Evolutionary conservation across 176 grass and related monocot genomes (phyloP).

Genomic region (Cocos nucifera): DNA sequence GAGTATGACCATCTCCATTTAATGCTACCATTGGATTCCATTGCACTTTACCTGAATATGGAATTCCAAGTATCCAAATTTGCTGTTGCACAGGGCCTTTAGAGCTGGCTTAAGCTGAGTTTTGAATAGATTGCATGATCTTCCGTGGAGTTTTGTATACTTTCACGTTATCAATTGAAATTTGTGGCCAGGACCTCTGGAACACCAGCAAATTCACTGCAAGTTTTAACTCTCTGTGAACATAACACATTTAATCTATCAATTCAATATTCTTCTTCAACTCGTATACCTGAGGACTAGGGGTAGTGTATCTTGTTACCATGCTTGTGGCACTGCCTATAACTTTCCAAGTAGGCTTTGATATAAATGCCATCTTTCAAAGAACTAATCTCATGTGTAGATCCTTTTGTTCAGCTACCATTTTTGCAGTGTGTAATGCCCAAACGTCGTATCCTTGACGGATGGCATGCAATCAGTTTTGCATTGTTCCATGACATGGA

Average conservation of each 20-base stretch:
- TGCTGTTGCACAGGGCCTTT: slow-evolving; percentile 9
- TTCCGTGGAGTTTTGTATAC: slow-evolving; percentile 7
- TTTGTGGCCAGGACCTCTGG: slow-evolving; percentile 38
- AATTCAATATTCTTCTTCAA: neutral
- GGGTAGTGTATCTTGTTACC: slow-evolving; percentile 33
- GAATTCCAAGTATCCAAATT: neutral
- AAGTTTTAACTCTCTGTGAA: neutral
- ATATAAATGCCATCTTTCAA: slow-evolving; percentile 80
- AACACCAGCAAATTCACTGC: neutral
- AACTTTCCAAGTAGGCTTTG: slow-evolving; percentile 37
- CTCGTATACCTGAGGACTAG: slow-evolving; percentile 49
- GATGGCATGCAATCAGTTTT: slow-evolving; percentile 90
- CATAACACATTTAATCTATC: neutral
- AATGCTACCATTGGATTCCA: slow-evolving; percentile 2
- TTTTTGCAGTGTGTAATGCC: slow-evolving; percentile 64
- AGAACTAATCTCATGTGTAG: slow-evolving; percentile 56
- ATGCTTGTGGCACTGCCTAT: slow-evolving; percentile 13
- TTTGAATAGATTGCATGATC: neutral
- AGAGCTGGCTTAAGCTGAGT: slow-evolving; percentile 37
- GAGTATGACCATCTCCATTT: slow-evolving; percentile 23
- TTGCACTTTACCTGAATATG: slow-evolving; percentile 10
- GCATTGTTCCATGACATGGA: slow-evolving; percentile 72
- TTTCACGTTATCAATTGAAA: slow-evolving; percentile 59
- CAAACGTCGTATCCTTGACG: slow-evolving; percentile 69
- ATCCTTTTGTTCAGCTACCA: slow-evolving; percentile 53